phyloP scores from a whole-genome alignment of 208 protist species.

The Wallacemonas sp. region DNA sequence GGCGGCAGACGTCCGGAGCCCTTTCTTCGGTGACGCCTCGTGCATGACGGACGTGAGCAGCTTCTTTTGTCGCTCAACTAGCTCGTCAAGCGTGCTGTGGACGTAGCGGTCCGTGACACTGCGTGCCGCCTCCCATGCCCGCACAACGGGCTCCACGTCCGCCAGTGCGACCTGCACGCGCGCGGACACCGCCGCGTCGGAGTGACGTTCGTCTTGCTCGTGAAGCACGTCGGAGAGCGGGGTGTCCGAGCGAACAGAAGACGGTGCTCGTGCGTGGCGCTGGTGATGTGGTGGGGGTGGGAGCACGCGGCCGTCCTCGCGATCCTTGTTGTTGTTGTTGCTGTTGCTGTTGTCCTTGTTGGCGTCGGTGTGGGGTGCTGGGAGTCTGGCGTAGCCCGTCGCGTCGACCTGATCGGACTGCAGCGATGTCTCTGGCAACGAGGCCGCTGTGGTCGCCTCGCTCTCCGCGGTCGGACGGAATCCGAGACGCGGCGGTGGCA shows the following conservation, averaged over 20 bases:
- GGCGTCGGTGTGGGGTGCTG: too few relatives aligned
- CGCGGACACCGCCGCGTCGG: background rate
- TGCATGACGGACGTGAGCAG: conserved; percentile 2
- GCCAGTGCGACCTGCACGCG: conserved; percentile 13
- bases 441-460: too few relatives aligned
- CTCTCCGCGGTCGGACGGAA: too few relatives aligned
- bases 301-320: too few relatives aligned
- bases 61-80: conserved; percentile 14
- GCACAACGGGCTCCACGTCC: conserved; percentile 23
- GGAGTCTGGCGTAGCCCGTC: too few relatives aligned
- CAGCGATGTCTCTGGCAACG: too few relatives aligned
- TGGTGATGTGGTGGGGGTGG: background rate
- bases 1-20: too few relatives aligned
- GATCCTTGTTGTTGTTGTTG: too few relatives aligned
- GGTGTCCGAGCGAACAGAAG: background rate
- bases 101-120: conserved; percentile 3
- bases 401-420: too few relatives aligned
- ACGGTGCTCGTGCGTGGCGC: conserved; percentile 3
- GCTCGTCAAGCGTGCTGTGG: conserved; percentile 12
- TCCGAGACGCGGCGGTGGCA: conserved; percentile 8
- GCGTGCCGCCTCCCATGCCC: background rate
- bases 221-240: conserved; percentile 3
- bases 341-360: too few relatives aligned
- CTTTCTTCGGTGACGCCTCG: too few relatives aligned
- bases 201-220: background rate